Evolutionary conservation across 2,329 filamentous ascomycete species (phyloP).

Genomic region (Chaetomiaceae sp.): DNA sequence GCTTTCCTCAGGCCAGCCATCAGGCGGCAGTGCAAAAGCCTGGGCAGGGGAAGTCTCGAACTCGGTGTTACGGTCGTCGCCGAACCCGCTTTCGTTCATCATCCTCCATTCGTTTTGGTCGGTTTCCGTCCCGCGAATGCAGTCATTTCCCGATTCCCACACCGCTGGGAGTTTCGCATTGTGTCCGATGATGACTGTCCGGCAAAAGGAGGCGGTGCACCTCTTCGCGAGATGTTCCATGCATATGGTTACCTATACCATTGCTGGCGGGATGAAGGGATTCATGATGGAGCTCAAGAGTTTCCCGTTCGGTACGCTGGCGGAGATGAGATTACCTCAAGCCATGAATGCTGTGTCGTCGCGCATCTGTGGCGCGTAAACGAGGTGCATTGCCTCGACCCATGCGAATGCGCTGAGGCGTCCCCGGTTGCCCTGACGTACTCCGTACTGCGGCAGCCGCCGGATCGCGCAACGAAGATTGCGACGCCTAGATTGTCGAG

Average conservation of each 20-base stretch:
- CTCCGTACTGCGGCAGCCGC: not conserved
- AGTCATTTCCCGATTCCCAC: not conserved
- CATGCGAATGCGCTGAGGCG: not conserved
- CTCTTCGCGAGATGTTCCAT: not conserved
- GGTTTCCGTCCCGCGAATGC: not conserved
- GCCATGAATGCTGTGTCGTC: slow-evolving; percentile 1
- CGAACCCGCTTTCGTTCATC: not conserved
- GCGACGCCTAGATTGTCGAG: slow-evolving; percentile 2
- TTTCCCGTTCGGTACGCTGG: not conserved
- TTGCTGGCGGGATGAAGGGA: not conserved
- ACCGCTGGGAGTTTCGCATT: slow-evolving; percentile 8
- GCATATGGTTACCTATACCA: not conserved
- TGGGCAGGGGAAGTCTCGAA: too few species aligned
- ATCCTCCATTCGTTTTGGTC: too few species aligned
- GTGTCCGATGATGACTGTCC: not conserved
- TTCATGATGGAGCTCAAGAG: not conserved
- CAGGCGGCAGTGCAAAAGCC: slow-evolving; percentile 1
- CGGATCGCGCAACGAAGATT: not conserved
- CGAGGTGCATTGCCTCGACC: slow-evolving; percentile 9
- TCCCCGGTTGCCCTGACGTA: not conserved
- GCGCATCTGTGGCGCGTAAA: slow-evolving; percentile 12
- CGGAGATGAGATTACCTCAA: slow-evolving; percentile 4
- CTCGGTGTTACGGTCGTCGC: slow-evolving; percentile 6
- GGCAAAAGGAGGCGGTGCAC: slow-evolving; percentile 10
- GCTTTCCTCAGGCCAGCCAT: not conserved